Base-by-base conservation (phyloP, 768 basidiomycete species). In the Tricholoma sp. region DNA sequence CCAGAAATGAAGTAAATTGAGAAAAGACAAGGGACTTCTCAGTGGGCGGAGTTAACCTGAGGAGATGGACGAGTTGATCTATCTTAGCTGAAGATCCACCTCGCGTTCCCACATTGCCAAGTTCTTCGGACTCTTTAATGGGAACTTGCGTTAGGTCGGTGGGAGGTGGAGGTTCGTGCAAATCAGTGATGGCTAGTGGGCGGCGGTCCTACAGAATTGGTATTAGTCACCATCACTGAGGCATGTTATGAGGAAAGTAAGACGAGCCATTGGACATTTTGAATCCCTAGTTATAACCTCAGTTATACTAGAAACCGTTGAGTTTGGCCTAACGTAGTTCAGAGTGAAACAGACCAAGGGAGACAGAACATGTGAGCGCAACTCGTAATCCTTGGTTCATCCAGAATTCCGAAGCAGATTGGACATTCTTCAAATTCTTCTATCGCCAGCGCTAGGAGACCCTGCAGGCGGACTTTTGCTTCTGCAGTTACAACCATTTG, bases 21-120 rank as follows among this genome's bases (percentile, higher is more conserved):
- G 89, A 92, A 66, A 95, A 95, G 1, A 95, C 91, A 2, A 95
- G 74, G 2, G 88, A 87, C 69, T 95, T 95, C 59, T 92, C 88
- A 1, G 76, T 80, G 3, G 63, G 58, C 0, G 89, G 88, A 5
- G 83, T 88, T 11, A 93, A 69, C 59, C 80, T 75, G 43, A 95
- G 76, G 43, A 93, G 78, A 53, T 88, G 81, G 19, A 92, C 67
- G 14, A 95, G 74, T 63, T 93, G 91, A 52, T 89, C 87, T 52
- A 93, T 88, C 71, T 95, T 95, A 10, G 90, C 89, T 19, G 93
- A 94, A 5, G 89, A 82, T 2, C 82, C 83, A 3, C 69, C 63
- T 18, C 77, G 76, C 6, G 79, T 67, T 7, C 72, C 78, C 41
- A 45, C 68, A 9, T 72, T 68, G 32, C 76, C 72, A 21, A 73